Percentiles rank a stretch among this genome's conserved stretches.
These are phyloP conservation scores for Alternaria conjuncta DNA, from an alignment of 2,329 filamentous ascomycete genomes.

Conservation along the genomic window DNA sequence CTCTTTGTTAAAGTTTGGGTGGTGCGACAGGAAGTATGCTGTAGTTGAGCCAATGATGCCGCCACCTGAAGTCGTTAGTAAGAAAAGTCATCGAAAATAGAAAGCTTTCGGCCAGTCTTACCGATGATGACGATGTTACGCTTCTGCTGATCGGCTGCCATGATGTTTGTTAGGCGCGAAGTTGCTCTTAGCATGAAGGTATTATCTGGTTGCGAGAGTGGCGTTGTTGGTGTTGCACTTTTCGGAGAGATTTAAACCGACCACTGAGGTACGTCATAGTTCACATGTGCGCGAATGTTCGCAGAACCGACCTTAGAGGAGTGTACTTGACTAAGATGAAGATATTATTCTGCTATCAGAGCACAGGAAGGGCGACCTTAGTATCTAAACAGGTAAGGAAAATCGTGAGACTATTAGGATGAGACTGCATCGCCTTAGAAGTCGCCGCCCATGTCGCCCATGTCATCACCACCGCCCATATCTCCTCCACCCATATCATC, in stretches of 20 bases:
- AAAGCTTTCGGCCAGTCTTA: constrained; percentile 7
- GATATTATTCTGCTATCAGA: background rate
- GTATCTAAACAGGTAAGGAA: background rate
- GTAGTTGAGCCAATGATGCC: constrained; percentile 92
- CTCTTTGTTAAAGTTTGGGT: constrained; percentile 77
- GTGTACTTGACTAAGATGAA: background rate
- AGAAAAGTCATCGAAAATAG: background rate
- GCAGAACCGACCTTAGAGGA: background rate
- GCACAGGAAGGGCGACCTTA: background rate
- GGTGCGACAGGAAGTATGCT: constrained; percentile 88
- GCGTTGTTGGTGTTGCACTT: constrained; percentile 19
- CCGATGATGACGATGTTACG: constrained; percentile 48
- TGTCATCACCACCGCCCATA: constrained; percentile 37
- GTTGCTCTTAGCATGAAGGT: constrained; percentile 29
- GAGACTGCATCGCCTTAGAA: background rate
- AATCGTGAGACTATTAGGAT: background rate
- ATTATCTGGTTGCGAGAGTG: constrained; percentile 14
- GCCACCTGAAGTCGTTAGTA: constrained; percentile 64
- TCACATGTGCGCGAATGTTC: background rate
- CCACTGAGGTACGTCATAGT: constrained; percentile 16
- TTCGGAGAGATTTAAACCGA: constrained; percentile 21
- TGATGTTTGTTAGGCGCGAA: constrained; percentile 24
- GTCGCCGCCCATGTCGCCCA: constrained; percentile 32
- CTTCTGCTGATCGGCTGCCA: constrained; percentile 33
- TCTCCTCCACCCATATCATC: constrained; percentile 32